Percentiles rank a stretch among this genome's conserved stretches.
These are phyloP conservation scores for Rhodosporidiobolus sp. DNA, from an alignment of 768 basidiomycete genomes.

Conservation along the genomic window DNA sequence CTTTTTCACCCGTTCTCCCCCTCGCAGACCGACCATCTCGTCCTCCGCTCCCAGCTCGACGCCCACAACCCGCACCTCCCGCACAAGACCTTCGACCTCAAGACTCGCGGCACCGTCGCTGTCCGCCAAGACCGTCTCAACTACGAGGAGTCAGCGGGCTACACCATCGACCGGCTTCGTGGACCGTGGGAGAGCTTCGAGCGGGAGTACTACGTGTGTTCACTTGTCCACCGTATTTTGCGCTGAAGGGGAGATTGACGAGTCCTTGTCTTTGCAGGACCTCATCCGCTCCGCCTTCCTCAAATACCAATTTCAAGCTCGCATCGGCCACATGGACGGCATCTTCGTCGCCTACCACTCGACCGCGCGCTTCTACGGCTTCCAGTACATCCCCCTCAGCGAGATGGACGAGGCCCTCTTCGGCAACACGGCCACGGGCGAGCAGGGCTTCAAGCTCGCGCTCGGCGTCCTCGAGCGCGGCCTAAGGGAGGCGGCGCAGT, in stretches of 20 bases:
- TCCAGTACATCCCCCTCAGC: constrained; percentile 81
- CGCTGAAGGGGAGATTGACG: background rate
- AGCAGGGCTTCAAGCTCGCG: constrained; percentile 71
- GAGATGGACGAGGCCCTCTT: constrained; percentile 85
- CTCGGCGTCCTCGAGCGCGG: constrained; percentile 68
- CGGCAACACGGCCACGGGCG: constrained; percentile 62
- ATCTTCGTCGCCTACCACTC: constrained; percentile 56
- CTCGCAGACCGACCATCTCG: constrained; percentile 55
- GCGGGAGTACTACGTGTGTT: constrained; percentile 68
- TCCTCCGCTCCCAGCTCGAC: constrained; percentile 95
- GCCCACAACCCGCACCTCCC: constrained; percentile 76
- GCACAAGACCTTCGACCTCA: constrained; percentile 90
- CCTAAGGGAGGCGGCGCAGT: constrained; percentile 55
- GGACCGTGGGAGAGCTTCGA: constrained; percentile 79
- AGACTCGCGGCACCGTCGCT: constrained; percentile 81
- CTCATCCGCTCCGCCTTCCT: constrained; percentile 89
- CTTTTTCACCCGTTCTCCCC: background rate
- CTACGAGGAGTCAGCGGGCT: constrained; percentile 69
- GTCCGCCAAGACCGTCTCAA: constrained; percentile 83
- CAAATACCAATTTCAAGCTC: constrained; percentile 93
- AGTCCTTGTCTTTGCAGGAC: constrained; percentile 55
- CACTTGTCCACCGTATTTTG: too few species aligned
- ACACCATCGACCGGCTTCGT: constrained; percentile 63
- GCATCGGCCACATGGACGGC: constrained; percentile 97
- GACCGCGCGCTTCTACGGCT: constrained; percentile 79